Base-by-base conservation (phyloP, 78 protist genomes). In the Pelomyxa schiedti region DNA sequence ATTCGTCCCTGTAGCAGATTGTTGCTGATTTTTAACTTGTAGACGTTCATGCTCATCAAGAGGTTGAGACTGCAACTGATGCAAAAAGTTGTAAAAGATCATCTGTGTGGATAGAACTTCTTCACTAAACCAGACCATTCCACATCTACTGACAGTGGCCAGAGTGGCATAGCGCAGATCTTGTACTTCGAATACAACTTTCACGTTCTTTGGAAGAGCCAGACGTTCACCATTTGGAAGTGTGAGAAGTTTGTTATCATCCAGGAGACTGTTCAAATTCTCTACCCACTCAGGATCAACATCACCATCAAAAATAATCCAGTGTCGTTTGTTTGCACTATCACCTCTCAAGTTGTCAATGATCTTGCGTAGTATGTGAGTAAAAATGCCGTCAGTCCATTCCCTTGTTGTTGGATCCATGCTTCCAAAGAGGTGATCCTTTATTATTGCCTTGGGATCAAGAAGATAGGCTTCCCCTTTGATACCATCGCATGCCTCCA, bases 251-350 rank as follows among this genome's bases (percentile, higher is more conserved):
- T 81, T 81, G 92, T 96, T 96, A 86, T 97, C 99, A 82, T 97
- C 99, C 8, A 97, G 86, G 30, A 97, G 93, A 1, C 92, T 79
- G 86, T 97, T 97, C 39, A 97, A 81, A 76, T 92, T 94, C 80
- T 97, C 99, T 16, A 96, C 97, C 99, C 99, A 96, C 74, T 95
- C 98, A 2, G 99, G 97, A 74, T 94, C 98, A n/a, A 97, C 95
- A 75, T 95, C 99, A 29, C 99, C 99, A 69, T 97, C 99, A 39
- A 95, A 89, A 38, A 97, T 70, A 66, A 98, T 94, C 97, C 97
- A 96, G 52, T 96, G 98, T 43, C 88, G 77, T 72, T 82, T 42
- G 8, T 47, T 16, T 16, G 53, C 24, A 16, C 39, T 16, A 83
- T 87, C 98, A 42, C 81, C 86, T n/a, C 88, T 82, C 39, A 74